Evolutionary conservation across 176 grass and related monocot genomes (phyloP), one percentile per base, ranked within the genome.

Genomic region (Calamus simplicifolius): DNA sequence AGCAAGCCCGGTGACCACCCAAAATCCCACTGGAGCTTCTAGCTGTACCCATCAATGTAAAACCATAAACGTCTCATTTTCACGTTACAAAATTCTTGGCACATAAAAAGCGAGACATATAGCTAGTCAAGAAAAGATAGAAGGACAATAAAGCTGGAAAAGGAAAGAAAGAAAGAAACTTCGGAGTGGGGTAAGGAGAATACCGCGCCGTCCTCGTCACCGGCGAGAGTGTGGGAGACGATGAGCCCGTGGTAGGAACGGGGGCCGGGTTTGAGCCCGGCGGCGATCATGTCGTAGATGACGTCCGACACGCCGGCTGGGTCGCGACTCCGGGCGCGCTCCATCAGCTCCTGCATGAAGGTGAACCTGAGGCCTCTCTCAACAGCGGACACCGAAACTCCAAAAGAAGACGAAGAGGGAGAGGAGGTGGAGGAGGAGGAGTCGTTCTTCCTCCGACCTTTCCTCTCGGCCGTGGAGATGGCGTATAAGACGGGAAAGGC

Each of bases 231-330:
- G 67, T 97, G 83, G 16, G 92, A 82, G 35, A 89, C 84, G 27
- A 97, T 75, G 5, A 97, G 83, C n/a, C 92, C 87, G 61, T 97
- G 92, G 72, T 85, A 96, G 50, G 92, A 91, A 67, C 92, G 87
- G 1, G 92, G 92, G 0, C 92, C 92, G 5, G 92, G 92, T 10
- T 52, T 72, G 26, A 97, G 83, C 18, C 92, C 92, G 5, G 92
- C 92, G 18, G 92, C 92, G 54, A 97, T 87, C 92, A 97, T 97
- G 76, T 91, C 87, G 30, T 91, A 88, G 52, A 97, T 97, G 31
- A 83, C 79, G 65, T 88, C 78, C 5, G 84, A 65, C 29, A 91
- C 92, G 16, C 87, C 87, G 0, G 29, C 61, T 8, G 68, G 69
- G 17, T 97, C 78, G 4, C 72, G 74, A 0, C 56, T 66, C n/a